Conservation (phyloP, 2,329 filamentous ascomycete genomes). For the Ramularia collo-cygni region DNA sequence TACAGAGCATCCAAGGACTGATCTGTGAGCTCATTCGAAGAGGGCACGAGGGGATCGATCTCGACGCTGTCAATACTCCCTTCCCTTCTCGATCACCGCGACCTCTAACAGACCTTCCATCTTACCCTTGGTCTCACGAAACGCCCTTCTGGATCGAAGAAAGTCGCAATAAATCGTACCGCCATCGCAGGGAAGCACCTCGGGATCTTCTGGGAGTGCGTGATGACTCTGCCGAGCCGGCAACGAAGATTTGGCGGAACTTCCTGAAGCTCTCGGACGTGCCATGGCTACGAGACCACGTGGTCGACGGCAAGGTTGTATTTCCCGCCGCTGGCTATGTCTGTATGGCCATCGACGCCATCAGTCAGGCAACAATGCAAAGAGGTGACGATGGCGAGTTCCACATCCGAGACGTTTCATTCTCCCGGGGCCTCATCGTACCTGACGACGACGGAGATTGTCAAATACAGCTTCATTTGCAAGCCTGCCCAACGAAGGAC, state of each 20-base stretch:
- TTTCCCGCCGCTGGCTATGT: constrained; percentile 16
- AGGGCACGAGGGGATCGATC: background rate
- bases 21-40: background rate
- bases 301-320: constrained; percentile 6
- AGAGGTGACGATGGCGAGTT: constrained; percentile 15
- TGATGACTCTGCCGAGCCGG: constrained; percentile 7
- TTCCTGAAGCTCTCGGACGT: constrained; percentile 17
- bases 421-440: constrained; percentile 4
- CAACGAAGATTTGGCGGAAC: constrained; percentile 20
- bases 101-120: constrained; percentile 1
- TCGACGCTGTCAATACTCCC: background rate
- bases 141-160: constrained; percentile 4
- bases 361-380: constrained; percentile 3
- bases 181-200: background rate
- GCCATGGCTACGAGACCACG: constrained; percentile 23
- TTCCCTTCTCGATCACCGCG: background rate
- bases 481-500: background rate
- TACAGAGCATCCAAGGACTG: too few species aligned
- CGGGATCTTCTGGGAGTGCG: background rate
- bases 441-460: background rate
- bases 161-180: background rate
- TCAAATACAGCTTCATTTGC: background rate
- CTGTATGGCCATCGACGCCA: constrained; percentile 16
- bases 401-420: constrained; percentile 9
- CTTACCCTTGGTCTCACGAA: constrained; percentile 3